Base-by-base conservation (phyloP, 1,284 basidiomycete species). In the Ceratobasidium sp. region DNA sequence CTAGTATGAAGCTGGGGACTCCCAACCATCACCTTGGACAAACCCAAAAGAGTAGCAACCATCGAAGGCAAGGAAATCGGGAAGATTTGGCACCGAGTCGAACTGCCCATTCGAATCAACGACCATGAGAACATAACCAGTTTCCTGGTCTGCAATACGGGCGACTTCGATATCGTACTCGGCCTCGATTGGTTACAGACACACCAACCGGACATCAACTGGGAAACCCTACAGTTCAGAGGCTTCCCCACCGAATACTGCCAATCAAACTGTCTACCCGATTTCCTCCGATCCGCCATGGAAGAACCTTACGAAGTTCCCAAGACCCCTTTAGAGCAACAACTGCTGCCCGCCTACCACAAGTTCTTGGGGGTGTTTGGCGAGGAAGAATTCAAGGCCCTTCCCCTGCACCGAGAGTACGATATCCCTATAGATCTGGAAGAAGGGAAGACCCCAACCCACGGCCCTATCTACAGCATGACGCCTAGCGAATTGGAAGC, bases 391-490 rank as follows among this genome's bases (percentile, higher is more conserved):
- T 46, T 46, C 43, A 46, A 46, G 16, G 0, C 13, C 14, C 6
- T 46, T 16, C 43, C 43, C 9, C 43, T 13, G 16, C 31, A 34
- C 31, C 31, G 31, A 2, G 31, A 34, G 6, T 34, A 34, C 31
- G 6, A 34, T 34, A 34, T 34, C 31, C 2, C 31, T 6, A 34
- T 34, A 34, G 31, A 34, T 6, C 31, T 34, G 2, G 31, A 34
- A 6, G 31, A 34, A 34, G 31, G 31, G 6, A 34, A 34, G 6
- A 34, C 3, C 31, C 31, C 31, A 34, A 2, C 31, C 2, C 6
- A 2, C 6, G 31, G 31, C 3, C 31, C 31, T 2, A 16, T 66
- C 16, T 74, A 74, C 39, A 11, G n/a, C 8, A 64, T 71, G 74
- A 63, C 68, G 0, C 46, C 46, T 1, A 19, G 0, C 9, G 74